Base-by-base conservation (phyloP, 2,329 filamentous ascomycete species). In the Venturia asperata region DNA sequence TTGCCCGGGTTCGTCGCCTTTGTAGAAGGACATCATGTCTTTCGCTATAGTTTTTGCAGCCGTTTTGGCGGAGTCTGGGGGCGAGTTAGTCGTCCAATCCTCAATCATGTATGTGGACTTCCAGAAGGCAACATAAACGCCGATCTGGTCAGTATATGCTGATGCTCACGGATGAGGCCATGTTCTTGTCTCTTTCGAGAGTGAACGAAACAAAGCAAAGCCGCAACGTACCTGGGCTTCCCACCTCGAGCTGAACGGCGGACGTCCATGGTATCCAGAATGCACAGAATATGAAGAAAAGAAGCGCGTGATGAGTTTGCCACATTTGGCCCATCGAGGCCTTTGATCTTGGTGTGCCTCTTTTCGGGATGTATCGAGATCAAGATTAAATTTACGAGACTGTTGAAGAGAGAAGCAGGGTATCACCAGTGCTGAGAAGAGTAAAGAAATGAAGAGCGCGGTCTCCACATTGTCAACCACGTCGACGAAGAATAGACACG, bases 1-100 rank as follows among this genome's bases (percentile, higher is more conserved):
- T 21, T 61, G 34, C 15, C 65, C 65, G 17, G 65, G 45, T 27
- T 64, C 21, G n/a, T 66, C 21, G 65, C 65, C 65, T 17, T 39
- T 37, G 24, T 66, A 66, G 63, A 34, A 66, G 42, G 34, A 52
- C 30, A 66, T 39, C 47, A 65, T 42, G 17, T 58, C 63, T 17
- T 61, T 34, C 37, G 63, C 55, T 15, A 62, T 60, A 10, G 19
- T 65, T 21, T 27, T 43, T 27, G 65, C 49, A 17, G 65, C 63
- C 60, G 66, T n/a, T 42, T 66, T 66, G 63, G 43, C 66, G 10
- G 47, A 60, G 27, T 64, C 65, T 66, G 39, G 27, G 10, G 6
- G 37, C 19, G 19, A n/a, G 60, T 61, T n/a, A 61, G 37, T n/a
- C 39, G 13, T 41, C 17, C 24, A n/a, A 34, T 5, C 19, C 17